Evolutionary conservation across 331 rosid genomes (phyloP).

Genomic region (Malus hybrid): DNA sequence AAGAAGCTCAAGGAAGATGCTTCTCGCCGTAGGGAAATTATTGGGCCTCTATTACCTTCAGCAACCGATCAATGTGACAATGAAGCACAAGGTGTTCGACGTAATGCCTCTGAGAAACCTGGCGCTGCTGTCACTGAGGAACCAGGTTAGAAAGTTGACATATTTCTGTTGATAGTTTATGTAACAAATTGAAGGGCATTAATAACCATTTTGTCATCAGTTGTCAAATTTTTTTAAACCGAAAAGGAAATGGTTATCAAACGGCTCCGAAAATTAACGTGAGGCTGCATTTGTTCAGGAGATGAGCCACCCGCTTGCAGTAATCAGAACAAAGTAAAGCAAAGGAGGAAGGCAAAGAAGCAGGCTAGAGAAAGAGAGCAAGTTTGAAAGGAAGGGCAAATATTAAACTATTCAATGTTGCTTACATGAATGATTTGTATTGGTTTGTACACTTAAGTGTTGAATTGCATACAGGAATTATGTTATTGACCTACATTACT

Average conservation of each 20-base stretch:
- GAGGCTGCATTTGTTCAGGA: conserved; percentile 21
- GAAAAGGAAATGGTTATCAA: neutral
- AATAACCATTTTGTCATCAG: too few relatives aligned
- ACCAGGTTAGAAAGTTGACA: conserved; percentile 2
- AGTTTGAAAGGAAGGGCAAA: neutral
- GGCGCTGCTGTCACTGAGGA: neutral
- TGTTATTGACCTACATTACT: too few relatives aligned
- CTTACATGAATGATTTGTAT: neutral
- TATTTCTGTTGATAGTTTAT: too few relatives aligned
- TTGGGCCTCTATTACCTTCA: conserved; percentile 53
- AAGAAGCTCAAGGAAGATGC: conserved; percentile 56
- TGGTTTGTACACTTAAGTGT: too few relatives aligned
- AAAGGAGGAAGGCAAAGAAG: conserved; percentile 50
- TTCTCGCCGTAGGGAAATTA: conserved; percentile 33
- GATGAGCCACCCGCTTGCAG: neutral
- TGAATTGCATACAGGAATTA: too few relatives aligned
- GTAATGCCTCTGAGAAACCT: conserved; percentile 40
- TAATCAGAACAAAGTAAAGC: conserved; percentile 36
- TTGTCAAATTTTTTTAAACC: too few relatives aligned
- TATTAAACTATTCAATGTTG: neutral
- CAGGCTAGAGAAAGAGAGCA: conserved; percentile 25
- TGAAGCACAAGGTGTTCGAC: conserved; percentile 50
- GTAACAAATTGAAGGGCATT: too few relatives aligned
- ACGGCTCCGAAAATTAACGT: neutral
- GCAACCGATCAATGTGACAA: neutral